Evolutionary conservation across 1,139 yeast genomes (phyloP).

Genomic region (Trichomonascaceae sp.): DNA sequence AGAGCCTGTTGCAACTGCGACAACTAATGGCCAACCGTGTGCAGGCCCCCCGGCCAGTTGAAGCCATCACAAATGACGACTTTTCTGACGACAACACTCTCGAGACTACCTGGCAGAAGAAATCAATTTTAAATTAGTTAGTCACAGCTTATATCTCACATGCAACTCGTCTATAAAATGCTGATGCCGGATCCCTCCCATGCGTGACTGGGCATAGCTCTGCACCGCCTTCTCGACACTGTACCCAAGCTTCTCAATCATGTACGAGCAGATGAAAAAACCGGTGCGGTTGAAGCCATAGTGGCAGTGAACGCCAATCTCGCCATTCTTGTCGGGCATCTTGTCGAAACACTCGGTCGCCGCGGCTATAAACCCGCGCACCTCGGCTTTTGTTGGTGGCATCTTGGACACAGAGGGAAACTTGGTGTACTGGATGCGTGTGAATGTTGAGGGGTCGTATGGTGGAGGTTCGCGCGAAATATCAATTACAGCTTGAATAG

Average conservation of each 20-base stretch:
- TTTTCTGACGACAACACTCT: no score
- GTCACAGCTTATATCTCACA: slow-evolving; percentile 42
- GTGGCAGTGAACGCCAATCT: slow-evolving; percentile 62
- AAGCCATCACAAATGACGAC: no score
- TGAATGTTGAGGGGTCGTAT: slow-evolving; percentile 48
- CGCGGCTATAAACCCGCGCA: slow-evolving; percentile 41
- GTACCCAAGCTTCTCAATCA: slow-evolving; percentile 49
- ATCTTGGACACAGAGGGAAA: slow-evolving; percentile 71
- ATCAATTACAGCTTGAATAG: slow-evolving; percentile 49
- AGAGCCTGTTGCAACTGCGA: no score
- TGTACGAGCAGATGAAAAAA: slow-evolving; percentile 55
- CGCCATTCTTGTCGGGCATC: slow-evolving; percentile 5
- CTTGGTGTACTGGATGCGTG: slow-evolving; percentile 45
- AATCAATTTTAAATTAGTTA: no score
- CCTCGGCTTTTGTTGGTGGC: slow-evolving; percentile 54
- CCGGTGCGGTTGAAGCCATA: slow-evolving; percentile 78
- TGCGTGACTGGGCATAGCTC: slow-evolving; percentile 44
- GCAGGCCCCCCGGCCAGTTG: no score
- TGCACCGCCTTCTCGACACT: slow-evolving; percentile 49
- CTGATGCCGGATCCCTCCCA: slow-evolving; percentile 55
- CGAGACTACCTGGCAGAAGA: no score
- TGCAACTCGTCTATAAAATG: slow-evolving; percentile 67
- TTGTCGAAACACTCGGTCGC: slow-evolving; percentile 36
- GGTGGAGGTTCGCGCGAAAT: slow-evolving; percentile 71
- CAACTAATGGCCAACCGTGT: no score